Conservation (phyloP, 495 filamentous ascomycete genomes). For the Pyrenopolyporus hunteri region DNA sequence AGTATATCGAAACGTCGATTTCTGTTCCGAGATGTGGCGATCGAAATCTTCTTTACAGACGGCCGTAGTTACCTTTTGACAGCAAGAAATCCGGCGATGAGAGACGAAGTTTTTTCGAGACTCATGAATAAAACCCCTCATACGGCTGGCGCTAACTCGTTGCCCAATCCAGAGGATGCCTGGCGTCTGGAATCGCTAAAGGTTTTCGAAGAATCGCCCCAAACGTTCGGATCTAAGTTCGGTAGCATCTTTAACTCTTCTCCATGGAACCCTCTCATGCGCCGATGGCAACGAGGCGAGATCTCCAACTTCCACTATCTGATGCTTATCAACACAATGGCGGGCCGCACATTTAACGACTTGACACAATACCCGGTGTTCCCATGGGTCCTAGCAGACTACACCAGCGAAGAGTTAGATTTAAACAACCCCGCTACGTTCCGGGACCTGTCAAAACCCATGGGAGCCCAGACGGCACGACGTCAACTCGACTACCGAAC, state of each 20-base stretch:
- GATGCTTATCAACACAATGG: conserved; percentile 97
- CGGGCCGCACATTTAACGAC: conserved; percentile 96
- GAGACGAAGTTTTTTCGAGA: conserved; percentile 79
- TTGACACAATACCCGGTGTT: conserved; percentile 98
- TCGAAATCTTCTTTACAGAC: conserved; percentile 96
- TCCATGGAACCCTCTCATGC: conserved; percentile 79
- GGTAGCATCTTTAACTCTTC: conserved; percentile 90
- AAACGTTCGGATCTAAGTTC: conserved; percentile 87
- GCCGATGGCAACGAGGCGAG: conserved; percentile 90
- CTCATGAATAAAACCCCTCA: conserved; percentile 80
- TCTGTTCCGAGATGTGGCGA: conserved; percentile 90
- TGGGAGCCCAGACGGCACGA: conserved; percentile 86
- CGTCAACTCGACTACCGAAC: conserved; percentile 80
- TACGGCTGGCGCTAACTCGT: conserved; percentile 57
- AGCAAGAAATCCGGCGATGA: conserved; percentile 68
- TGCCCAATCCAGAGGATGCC: conserved; percentile 68
- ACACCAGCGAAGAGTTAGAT: conserved; percentile 94
- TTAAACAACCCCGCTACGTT: conserved; percentile 82
- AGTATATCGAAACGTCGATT: conserved; percentile 97
- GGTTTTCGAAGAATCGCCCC: conserved; percentile 79
- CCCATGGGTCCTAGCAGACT: conserved; percentile 95
- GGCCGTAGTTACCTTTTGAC: conserved; percentile 93
- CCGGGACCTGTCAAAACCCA: conserved; percentile 90
- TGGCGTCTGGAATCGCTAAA: conserved; percentile 88
- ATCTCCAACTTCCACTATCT: conserved; percentile 99